Conservation (phyloP, 2,329 filamentous ascomycete species). For the Dothistroma septosporum region DNA sequence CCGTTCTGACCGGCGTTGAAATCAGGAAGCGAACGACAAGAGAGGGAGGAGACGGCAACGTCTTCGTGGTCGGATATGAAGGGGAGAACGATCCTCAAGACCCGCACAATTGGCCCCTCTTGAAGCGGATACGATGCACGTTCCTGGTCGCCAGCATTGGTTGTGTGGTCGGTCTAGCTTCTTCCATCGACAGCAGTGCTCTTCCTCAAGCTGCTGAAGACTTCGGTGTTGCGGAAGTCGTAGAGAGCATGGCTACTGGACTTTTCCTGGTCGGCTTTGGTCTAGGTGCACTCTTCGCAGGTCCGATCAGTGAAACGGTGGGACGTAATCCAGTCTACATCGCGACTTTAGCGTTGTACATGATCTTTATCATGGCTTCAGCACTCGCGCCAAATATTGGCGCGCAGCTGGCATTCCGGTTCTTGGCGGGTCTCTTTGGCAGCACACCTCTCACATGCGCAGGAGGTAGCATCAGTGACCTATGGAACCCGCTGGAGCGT, state of each 20-base stretch:
- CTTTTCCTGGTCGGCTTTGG: conserved; percentile 43
- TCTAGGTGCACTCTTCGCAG: conserved; percentile 46
- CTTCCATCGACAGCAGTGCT: conserved; percentile 51
- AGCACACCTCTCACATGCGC: conserved; percentile 46
- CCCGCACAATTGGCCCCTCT: conserved; percentile 37
- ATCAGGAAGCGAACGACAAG: conserved; percentile 35
- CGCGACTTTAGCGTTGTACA: conserved; percentile 43
- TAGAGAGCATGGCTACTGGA: conserved; percentile 49
- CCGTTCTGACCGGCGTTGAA: conserved; percentile 36
- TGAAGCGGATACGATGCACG: conserved; percentile 32
- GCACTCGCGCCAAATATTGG: conserved; percentile 47
- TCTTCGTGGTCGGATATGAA: conserved; percentile 40
- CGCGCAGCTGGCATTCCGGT: conserved; percentile 48
- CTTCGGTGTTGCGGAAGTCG: conserved; percentile 49
- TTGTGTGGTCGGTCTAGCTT: conserved; percentile 50
- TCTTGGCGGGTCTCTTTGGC: conserved; percentile 48
- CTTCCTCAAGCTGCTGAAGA: conserved; percentile 44
- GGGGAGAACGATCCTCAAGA: conserved; percentile 35
- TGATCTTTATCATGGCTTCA: conserved; percentile 48
- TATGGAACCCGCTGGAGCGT: conserved; percentile 20
- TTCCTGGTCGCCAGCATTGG: conserved; percentile 42
- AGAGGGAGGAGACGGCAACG: conserved; percentile 36
- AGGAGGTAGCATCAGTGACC: conserved; percentile 40
- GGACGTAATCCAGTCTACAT: conserved; percentile 48
- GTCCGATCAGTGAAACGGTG: conserved; percentile 47